Base-by-base conservation (phyloP, 176 grass and related monocot genomes). In the Musa beccarii region DNA sequence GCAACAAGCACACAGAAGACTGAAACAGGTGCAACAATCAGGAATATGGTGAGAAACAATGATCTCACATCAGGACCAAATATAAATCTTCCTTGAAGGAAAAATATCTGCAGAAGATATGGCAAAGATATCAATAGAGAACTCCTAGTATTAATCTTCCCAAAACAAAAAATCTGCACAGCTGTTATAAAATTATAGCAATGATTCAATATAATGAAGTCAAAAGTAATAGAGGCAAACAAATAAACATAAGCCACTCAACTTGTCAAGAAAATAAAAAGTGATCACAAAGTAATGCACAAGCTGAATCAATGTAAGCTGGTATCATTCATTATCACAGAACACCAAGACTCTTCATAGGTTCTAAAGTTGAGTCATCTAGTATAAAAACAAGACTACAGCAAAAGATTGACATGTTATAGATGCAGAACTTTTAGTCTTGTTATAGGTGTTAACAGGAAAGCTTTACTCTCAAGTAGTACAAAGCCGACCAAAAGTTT, bases 31-130 rank as follows among this genome's bases (percentile, higher is more conserved):
- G 86, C 82, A 53, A 93, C 74, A 75, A 98, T 86, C 75, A 98
- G 94, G 83, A 98, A 89, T 72, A 98, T 85, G 49, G 94, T 93
- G 82, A 98, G 86, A 87, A 98, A 98, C 72, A 98, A 78, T 2
- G 94, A 98, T 78, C 94, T 86, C 83, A 89, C 90, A 84, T 98
- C 94, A 52, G 94, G 94, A 53, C 94, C 94, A 89, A 98, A 98
- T 79, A 98, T 93, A 81, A 98, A 93, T 73, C 94, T 75, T 63
- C 94, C 94, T 93, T 87, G 88, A 79, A 98, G 85, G 51, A 98
- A 83, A 80, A 98, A 98, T 54, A 91, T 88, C 94, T 98, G 86
- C 79, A 90, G 78, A 87, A 8, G 83, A 82, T 34, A 83, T 43
- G 16, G 13, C 59, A 23, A 59, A 8, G 66, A 51, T 70, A 49